Evolutionary conservation across 2,329 filamentous ascomycete species (phyloP).

Genomic region (Ophiostoma montium): DNA sequence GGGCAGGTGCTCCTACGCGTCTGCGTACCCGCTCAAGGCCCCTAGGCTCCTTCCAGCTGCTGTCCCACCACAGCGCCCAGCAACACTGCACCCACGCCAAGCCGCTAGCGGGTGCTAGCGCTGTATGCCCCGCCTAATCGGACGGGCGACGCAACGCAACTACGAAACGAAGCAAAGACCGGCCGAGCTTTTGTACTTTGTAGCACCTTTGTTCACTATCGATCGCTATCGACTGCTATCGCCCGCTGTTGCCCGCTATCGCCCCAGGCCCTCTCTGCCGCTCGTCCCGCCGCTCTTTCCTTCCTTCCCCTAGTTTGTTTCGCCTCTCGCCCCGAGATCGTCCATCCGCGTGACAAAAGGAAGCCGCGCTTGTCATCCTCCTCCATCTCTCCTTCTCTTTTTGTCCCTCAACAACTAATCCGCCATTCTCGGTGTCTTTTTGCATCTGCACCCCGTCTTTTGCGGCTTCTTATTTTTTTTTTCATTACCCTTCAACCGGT

Average conservation of each 20-base stretch:
- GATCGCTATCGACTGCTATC: not conserved
- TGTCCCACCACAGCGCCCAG: too few relatives aligned
- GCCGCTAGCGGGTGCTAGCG: not conserved
- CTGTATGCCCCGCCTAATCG: not conserved
- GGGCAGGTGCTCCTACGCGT: too few relatives aligned
- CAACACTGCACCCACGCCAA: too few relatives aligned
- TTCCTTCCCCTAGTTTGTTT: not conserved
- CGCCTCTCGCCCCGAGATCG: too few relatives aligned
- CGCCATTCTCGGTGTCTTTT: not conserved
- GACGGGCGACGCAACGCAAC: too few relatives aligned
- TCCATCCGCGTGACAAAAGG: too few relatives aligned
- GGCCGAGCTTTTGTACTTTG: not conserved
- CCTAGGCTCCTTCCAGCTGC: slow-evolving; percentile 1
- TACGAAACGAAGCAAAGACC: not conserved
- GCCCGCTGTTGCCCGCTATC: too few relatives aligned
- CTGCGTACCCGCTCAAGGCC: not conserved
- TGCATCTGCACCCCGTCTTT: not conserved
- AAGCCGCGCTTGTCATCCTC: too few relatives aligned
- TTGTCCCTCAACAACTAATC: too few relatives aligned
- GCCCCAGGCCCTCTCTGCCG: not conserved
- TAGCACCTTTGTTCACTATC: not conserved
- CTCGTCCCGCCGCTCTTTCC: not conserved
- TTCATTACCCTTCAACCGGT: not conserved
- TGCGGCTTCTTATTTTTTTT: not conserved
- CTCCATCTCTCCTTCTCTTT: too few relatives aligned